Evolutionary conservation across 2,329 filamentous ascomycete genomes (phyloP).

Genomic region (Didymella keratinophila): DNA sequence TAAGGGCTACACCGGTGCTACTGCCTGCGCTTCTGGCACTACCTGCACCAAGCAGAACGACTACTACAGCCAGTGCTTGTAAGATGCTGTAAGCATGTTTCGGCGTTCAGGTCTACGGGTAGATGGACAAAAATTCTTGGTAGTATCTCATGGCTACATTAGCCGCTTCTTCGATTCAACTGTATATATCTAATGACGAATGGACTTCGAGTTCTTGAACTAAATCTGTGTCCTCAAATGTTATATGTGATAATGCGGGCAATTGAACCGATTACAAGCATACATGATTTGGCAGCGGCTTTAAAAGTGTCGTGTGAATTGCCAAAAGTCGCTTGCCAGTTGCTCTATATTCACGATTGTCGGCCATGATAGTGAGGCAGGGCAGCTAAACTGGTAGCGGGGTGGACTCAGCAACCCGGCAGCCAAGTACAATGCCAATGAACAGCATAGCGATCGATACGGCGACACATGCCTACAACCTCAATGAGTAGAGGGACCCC

Average conservation of each 20-base stretch:
- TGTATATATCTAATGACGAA: constrained; percentile 24
- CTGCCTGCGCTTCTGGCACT: constrained; percentile 50
- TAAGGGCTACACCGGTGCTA: constrained; percentile 52
- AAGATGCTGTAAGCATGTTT: constrained; percentile 4
- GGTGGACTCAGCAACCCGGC: neutral
- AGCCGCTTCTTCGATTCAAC: constrained; percentile 15
- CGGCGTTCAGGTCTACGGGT: neutral
- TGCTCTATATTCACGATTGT: neutral
- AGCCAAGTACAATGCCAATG: no score
- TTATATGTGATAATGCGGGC: neutral
- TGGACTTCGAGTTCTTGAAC: constrained; percentile 10
- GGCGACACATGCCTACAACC: no score
- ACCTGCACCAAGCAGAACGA: constrained; percentile 53
- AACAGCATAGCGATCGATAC: no score
- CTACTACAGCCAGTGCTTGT: constrained; percentile 59
- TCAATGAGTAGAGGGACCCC: no score
- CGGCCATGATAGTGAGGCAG: neutral
- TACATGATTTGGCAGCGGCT: neutral
- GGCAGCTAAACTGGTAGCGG: neutral
- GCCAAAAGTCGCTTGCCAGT: neutral
- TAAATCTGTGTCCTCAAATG: neutral
- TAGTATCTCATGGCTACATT: constrained; percentile 5
- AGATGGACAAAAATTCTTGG: neutral
- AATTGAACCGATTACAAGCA: neutral
- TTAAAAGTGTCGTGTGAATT: neutral